Base-by-base conservation (phyloP, 139 green algal genomes). In the Chlorella sp. region DNA sequence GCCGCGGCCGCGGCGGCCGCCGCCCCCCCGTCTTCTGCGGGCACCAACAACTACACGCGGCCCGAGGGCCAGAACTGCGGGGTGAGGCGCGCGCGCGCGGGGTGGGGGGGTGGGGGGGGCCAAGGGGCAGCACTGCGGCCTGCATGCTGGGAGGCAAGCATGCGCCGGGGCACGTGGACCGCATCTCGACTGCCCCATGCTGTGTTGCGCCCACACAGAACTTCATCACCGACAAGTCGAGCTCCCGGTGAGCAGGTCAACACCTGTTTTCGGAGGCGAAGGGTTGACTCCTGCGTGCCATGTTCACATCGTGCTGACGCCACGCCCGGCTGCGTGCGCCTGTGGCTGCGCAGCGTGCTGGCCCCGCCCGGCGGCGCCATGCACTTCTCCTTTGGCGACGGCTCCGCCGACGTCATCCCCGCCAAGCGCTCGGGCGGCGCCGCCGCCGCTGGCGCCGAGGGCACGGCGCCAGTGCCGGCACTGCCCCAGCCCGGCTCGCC, bases 31-130 rank as follows among this genome's bases (percentile, higher is more conserved):
- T 50, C 64, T 21, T 67, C 69, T n/a, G 36, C 78, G 23, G 36
- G 66, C 63, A 75, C 58, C 46, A 95, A 95, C 86, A 94, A 94
- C 82, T 97, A 96, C 83, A 62, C 64, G 8, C 81, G 91, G 1
- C 73, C 83, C 25, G 73, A 88, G 14, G 90, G 90, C 53, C 90
- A 96, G 82, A 93, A 95, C 74, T n/a, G 87, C 89, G 29, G 76
- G 76, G 68, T 74, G 68, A 74, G n/a, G n/a, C n/a, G n/a, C n/a
- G n/a, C n/a, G n/a, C n/a, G n/a, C n/a, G n/a, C n/a, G n/a, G n/a
- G n/a, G n/a, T n/a, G 68, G 15, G 15, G 51, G 0, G 5, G 63
- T 5, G 27, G 31, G 3, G 40, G 36, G 41, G 36, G 12, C 14
- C 27, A 3, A 65, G 61, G 36, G 35, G 36, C 8, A 21, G 31